Percentiles rank a stretch among this genome's conserved stretches.
phyloP scores from a whole-genome alignment of 2,329 filamentous ascomycete genomes.

The Trichoderma pleuroti region DNA sequence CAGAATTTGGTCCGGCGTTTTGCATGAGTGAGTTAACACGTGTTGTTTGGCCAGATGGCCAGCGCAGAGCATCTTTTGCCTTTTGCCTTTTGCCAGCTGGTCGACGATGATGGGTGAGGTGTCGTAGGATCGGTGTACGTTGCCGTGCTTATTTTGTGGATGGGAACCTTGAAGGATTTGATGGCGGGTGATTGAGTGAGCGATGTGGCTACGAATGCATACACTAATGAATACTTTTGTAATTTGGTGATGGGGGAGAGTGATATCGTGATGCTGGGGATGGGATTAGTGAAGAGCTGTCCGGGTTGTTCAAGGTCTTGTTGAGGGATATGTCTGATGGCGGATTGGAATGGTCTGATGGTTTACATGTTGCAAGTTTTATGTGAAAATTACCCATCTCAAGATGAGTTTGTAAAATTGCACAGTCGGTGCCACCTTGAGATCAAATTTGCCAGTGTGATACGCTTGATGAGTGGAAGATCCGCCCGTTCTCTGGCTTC shows the following conservation, averaged over 20 bases:
- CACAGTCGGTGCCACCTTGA: neutral
- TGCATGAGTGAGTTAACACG: neutral
- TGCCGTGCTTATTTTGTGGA: neutral
- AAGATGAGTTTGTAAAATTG: neutral
- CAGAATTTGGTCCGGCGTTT: slow-evolving; percentile 7
- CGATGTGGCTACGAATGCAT: neutral
- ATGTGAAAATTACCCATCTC: neutral
- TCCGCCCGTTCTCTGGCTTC: accelerated
- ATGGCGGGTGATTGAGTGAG: neutral
- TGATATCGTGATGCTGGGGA: neutral
- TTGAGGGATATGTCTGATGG: neutral
- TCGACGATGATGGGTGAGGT: neutral
- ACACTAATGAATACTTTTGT: neutral
- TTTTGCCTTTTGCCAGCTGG: neutral
- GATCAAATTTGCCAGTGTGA: neutral
- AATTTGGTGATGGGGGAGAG: neutral
- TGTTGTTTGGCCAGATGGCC: neutral
- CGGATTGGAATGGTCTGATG: neutral
- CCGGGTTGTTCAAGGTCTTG: neutral
- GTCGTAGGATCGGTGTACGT: neutral
- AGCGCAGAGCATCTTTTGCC: neutral
- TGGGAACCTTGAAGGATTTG: neutral
- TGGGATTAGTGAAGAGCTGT: neutral
- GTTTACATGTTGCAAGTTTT: neutral
- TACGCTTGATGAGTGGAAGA: neutral